Conservation (phyloP, 164 flowering plant genomes). For the Platanus orientalis region DNA sequence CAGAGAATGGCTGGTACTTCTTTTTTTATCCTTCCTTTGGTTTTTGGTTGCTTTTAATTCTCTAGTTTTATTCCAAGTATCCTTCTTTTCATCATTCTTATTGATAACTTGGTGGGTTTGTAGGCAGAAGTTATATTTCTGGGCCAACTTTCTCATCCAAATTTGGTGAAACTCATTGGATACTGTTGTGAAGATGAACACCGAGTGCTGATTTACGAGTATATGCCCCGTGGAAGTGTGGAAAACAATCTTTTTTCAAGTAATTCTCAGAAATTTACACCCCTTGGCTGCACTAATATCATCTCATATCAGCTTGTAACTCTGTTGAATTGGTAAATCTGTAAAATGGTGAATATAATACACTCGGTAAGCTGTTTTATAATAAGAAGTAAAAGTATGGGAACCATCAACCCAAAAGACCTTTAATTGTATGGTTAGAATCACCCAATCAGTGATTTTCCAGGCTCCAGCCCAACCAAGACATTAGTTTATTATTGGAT, state of each 20-base stretch:
- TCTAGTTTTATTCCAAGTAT: background rate
- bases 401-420: too few species aligned
- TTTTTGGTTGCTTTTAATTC: background rate
- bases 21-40: background rate
- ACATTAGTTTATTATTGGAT: too few species aligned
- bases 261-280: background rate
- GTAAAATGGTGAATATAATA: too few species aligned
- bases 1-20: constrained; percentile 1
- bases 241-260: constrained; percentile 8
- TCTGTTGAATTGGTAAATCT: too few species aligned
- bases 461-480: too few species aligned
- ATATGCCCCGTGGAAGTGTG: constrained; percentile 2
- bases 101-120: background rate
- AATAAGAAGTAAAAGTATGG: too few species aligned
- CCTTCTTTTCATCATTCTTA: background rate
- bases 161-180: constrained; percentile 2
- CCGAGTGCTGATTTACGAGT: constrained; percentile 1
- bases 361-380: too few species aligned
- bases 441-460: too few species aligned
- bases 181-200: constrained; percentile 3
- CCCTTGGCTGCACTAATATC: too few species aligned
- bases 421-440: too few species aligned
- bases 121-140: constrained; percentile 8
- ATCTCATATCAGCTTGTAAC: too few species aligned
- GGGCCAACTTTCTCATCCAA: constrained; percentile 4